Percentiles rank a stretch among this genome's conserved stretches.
phyloP scores from a whole-genome alignment of 176 grass and related monocot genomes.

The Secale cereale region DNA sequence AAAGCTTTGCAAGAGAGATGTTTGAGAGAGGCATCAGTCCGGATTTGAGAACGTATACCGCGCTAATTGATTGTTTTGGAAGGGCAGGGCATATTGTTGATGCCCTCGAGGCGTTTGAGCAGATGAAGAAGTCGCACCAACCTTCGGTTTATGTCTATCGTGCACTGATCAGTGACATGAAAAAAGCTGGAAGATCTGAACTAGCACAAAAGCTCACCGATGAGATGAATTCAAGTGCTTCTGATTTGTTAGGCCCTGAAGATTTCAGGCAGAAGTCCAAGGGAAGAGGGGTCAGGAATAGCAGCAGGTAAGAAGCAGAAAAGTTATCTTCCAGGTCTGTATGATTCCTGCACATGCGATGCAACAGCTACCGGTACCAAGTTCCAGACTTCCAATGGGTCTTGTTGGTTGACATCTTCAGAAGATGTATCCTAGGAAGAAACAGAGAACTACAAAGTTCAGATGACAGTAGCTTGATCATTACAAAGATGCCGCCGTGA shows the following conservation, averaged over 20 bases:
- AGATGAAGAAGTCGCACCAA: conserved; percentile 59
- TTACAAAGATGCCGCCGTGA: background rate
- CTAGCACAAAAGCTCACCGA: conserved; percentile 55
- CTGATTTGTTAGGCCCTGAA: conserved; percentile 56
- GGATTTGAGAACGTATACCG: conserved; percentile 76
- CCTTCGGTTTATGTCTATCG: conserved; percentile 85
- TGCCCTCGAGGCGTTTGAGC: conserved; percentile 52
- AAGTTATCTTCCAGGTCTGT: background rate
- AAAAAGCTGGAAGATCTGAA: conserved; percentile 53
- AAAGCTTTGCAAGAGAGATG: conserved; percentile 59
- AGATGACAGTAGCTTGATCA: background rate
- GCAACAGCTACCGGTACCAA: background rate
- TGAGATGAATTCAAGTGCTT: conserved; percentile 61
- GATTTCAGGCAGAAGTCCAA: conserved; percentile 54
- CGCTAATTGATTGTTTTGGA: conserved; percentile 72
- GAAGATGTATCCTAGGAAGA: background rate
- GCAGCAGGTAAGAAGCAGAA: conserved; percentile 10
- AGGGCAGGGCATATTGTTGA: conserved; percentile 57
- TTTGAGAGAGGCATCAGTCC: conserved; percentile 50
- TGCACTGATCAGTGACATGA: conserved; percentile 62
- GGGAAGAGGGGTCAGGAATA: conserved; percentile 25
- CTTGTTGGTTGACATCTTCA: background rate
- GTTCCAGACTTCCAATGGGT: background rate
- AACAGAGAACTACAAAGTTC: background rate
- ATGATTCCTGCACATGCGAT: background rate